Evolutionary conservation across 805 yeast genomes (phyloP), one percentile per base, ranked within the genome.

Genomic region (Ogataea polymorpha): DNA sequence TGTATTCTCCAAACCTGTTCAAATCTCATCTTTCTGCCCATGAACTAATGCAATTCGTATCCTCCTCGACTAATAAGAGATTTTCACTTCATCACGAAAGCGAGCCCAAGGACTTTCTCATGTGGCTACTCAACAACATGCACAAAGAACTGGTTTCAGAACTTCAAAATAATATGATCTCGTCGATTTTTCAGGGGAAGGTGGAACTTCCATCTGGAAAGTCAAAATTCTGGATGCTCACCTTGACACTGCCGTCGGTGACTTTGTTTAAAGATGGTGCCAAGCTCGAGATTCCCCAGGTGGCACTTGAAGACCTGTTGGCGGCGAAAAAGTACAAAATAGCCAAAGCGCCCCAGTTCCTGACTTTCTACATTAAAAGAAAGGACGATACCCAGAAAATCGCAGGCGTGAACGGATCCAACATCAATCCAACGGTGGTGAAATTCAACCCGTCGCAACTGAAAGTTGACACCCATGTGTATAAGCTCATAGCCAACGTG

Each of bases 1-100:
- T 83, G 8, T 86, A 91, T 90, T 82, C 82, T 5, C 63, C 72
- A 0, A 62, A 63, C 29, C 65, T 85, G 16, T 79, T 79, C 58
- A 77, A 73, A 49, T 58, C 71, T 3, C 87, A 83, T 51, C 67
- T 84, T 2, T 79, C 91, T 0, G 81, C 87, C 1, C 83, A 78
- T 54, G 87, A 81, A 37, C 61, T 86, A 6, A 55, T 82, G 32
- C 79, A 79, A 43, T 66, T 63, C 45, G 59, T 82, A 4, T 59
- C 73, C 2, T 51, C 62, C 1, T 41, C 56, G n/a, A 68, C 82
- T 1, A 67, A 71, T 32, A 71, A 68, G 38, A 54, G 59, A 30
- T 75, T 74, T 51, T 55, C 68, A 3, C 32, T 68, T 5, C 64
- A 63, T 23, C 56, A 54, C 21, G 66, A 69, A 34, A 54, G 57